phyloP scores from a whole-genome alignment of 2,329 filamentous ascomycete genomes.

The Rhinocladiella similis region DNA sequence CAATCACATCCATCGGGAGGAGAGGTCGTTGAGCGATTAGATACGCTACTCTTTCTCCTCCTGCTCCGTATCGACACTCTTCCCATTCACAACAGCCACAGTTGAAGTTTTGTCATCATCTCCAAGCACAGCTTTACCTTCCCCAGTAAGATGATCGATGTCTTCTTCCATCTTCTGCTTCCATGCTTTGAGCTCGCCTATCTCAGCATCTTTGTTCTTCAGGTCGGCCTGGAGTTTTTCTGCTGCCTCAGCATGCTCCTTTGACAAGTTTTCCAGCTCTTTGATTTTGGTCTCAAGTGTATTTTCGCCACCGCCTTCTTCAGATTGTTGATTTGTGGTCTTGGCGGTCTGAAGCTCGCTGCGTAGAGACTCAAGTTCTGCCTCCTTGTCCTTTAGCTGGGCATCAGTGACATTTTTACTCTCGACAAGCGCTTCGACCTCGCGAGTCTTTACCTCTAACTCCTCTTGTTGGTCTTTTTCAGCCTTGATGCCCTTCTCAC shows the following conservation, averaged over 20 bases:
- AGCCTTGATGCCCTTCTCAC: neutral
- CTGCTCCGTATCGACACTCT: neutral
- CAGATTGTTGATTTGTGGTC: neutral
- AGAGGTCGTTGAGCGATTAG: neutral
- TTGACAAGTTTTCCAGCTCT: slow-evolving; percentile 6
- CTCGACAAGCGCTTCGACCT: slow-evolving; percentile 9
- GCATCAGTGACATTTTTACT: slow-evolving; percentile 13
- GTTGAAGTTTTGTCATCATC: slow-evolving; percentile 11
- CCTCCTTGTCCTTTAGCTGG: slow-evolving; percentile 3
- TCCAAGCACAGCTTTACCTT: neutral
- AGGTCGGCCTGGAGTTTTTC: slow-evolving; percentile 9
- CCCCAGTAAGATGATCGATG: slow-evolving; percentile 1
- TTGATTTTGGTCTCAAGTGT: slow-evolving; percentile 5
- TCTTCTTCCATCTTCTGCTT: slow-evolving; percentile 19
- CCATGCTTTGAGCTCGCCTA: slow-evolving; percentile 14
- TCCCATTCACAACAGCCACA: neutral
- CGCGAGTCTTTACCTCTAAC: slow-evolving; percentile 7
- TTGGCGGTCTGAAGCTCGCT: neutral
- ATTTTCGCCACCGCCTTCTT: neutral
- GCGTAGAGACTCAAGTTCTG: neutral
- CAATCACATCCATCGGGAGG: too few relatives aligned
- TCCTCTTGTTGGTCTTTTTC: neutral
- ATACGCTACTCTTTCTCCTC: neutral
- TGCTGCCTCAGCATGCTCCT: neutral
- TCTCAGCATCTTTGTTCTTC: slow-evolving; percentile 10